Evolutionary conservation across 345 rosid species (phyloP).

Genomic region (Gynandropsis gynandra): DNA sequence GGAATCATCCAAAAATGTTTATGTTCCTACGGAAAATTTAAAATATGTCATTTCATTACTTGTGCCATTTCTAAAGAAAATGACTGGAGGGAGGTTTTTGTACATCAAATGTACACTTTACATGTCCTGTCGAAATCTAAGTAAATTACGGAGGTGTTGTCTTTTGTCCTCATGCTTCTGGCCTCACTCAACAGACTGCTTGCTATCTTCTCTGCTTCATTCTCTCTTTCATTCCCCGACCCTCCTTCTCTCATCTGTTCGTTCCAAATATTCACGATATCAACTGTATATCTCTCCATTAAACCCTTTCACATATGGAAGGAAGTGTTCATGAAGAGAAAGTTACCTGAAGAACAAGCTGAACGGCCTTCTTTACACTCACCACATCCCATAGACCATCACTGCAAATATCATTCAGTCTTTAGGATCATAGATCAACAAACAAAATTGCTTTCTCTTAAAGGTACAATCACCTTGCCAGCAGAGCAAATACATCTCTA

Average conservation of each 20-base stretch:
- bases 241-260: constrained; percentile 47
- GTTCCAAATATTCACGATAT: constrained; percentile 4
- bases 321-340: too few species aligned
- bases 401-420: constrained; percentile 31
- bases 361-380: constrained; percentile 61
- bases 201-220: constrained; percentile 68
- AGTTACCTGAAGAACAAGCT: constrained; percentile 62
- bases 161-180: constrained; percentile 78
- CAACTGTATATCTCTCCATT: too few species aligned
- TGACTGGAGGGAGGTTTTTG: too few species aligned
- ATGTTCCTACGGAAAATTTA: too few species aligned
- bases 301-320: too few species aligned
- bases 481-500: constrained; percentile 51
- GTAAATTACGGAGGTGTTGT: constrained; percentile 83
- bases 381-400: constrained; percentile 97
- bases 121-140: constrained; percentile 58
- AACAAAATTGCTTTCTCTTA: not conserved
- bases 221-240: constrained; percentile 26
- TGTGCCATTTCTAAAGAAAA: too few species aligned
- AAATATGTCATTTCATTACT: too few species aligned
- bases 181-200: constrained; percentile 70
- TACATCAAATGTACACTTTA: constrained; percentile 38
- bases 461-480: constrained; percentile 68
- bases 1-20: too few species aligned
- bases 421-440: not conserved